Evolutionary conservation across 305 asterid genomes (phyloP).

Genomic region (Fraxinus angustifolia): DNA sequence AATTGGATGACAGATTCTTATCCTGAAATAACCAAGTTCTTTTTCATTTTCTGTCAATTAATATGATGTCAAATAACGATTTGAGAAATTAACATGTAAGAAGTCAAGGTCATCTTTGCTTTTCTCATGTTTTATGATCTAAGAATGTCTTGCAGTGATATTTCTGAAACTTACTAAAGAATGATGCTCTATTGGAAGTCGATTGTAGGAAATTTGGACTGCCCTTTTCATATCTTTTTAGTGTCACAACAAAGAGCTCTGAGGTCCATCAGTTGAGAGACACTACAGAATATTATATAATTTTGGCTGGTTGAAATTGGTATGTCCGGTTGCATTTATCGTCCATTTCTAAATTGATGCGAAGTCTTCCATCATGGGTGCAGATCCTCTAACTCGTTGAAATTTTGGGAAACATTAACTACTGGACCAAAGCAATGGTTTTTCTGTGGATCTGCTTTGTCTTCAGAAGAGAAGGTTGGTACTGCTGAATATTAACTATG

Average conservation of each 20-base stretch:
- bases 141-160: not conserved
- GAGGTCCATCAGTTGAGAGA: not conserved
- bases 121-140: not conserved
- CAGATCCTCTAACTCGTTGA: slow-evolving; percentile 43
- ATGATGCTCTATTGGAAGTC: not conserved
- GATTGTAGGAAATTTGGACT: not conserved
- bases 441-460: slow-evolving; percentile 85
- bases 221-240: not conserved
- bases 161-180: not conserved
- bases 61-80: not conserved
- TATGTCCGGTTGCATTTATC: not conserved
- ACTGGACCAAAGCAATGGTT: slow-evolving; percentile 57
- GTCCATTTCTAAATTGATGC: not conserved
- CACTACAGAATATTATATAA: not conserved
- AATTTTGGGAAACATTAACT: slow-evolving; percentile 40
- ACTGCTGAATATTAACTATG: slow-evolving; percentile 9
- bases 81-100: not conserved
- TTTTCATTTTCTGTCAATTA: not conserved
- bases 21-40: not conserved
- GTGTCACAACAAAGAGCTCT: not conserved
- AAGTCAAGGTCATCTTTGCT: not conserved
- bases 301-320: not conserved
- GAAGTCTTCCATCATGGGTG: slow-evolving; percentile 12
- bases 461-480: slow-evolving; percentile 73
- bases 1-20: not conserved